These are phyloP conservation scores for Cercophora scortea DNA, from an alignment of 495 filamentous ascomycete species.

Conservation along the genomic window DNA sequence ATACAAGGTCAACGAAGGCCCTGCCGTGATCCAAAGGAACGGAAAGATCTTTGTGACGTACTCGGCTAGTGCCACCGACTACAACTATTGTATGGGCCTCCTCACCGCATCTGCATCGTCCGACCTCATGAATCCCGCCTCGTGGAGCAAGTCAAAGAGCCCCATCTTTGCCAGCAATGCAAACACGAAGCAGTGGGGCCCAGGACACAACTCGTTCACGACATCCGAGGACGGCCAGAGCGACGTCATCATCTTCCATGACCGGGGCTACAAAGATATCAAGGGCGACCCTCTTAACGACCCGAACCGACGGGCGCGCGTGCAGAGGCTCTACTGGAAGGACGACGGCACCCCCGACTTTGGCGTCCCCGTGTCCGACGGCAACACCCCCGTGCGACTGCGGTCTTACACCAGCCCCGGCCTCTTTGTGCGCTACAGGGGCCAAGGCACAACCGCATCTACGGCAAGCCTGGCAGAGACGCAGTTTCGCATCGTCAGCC, in stretches of 20 bases:
- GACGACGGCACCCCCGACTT: constrained; percentile 40
- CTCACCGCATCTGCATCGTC: constrained; percentile 35
- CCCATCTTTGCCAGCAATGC: constrained; percentile 24
- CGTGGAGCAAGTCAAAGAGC: constrained; percentile 34
- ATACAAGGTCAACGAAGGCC: constrained; percentile 49
- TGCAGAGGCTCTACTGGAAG: constrained; percentile 38
- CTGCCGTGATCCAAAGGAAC: constrained; percentile 29
- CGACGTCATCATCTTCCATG: constrained; percentile 46
- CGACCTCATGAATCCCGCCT: constrained; percentile 26
- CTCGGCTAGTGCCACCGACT: constrained; percentile 35
- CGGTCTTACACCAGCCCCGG: not conserved
- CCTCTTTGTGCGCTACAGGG: not conserved
- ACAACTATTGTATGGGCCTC: constrained; percentile 43
- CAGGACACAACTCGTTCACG: constrained; percentile 48
- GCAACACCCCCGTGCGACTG: constrained; percentile 11
- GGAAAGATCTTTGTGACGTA: constrained; percentile 42
- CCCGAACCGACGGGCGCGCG: constrained; percentile 41
- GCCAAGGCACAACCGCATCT: not conserved
- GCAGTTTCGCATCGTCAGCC: constrained; percentile 11
- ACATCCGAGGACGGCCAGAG: constrained; percentile 38
- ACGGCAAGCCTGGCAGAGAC: constrained; percentile 8
- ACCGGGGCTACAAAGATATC: constrained; percentile 29
- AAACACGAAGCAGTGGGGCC: constrained; percentile 43
- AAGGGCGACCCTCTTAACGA: constrained; percentile 27
- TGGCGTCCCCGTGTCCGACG: constrained; percentile 26